Percentiles rank a stretch among this genome's conserved stretches.
phyloP scores from a whole-genome alignment of 2,329 filamentous ascomycete genomes.

The Elsinoe arachidis region DNA sequence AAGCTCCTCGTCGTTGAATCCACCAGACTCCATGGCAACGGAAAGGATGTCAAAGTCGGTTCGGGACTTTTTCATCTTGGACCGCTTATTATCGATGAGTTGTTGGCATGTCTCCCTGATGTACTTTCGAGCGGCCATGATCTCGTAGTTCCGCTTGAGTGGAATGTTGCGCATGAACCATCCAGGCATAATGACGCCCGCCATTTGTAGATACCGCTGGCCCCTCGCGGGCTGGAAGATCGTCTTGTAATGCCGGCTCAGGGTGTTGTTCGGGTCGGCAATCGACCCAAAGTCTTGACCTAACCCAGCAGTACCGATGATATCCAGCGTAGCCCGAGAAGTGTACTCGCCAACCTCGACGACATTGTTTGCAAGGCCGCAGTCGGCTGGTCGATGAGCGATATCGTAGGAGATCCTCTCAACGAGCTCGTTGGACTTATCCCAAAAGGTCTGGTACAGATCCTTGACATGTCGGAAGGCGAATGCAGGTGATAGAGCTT shows the following conservation, averaged over 20 bases:
- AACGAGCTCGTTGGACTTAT: conserved; percentile 37
- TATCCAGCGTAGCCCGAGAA: conserved; percentile 47
- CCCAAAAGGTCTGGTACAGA: conserved; percentile 42
- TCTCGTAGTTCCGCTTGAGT: conserved; percentile 58
- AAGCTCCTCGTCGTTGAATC: conserved; percentile 70
- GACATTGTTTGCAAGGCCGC: conserved; percentile 27
- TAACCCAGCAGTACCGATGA: conserved; percentile 50
- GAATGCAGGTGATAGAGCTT: conserved; percentile 42
- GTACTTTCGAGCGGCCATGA: conserved; percentile 46
- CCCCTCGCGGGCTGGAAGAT: conserved; percentile 43
- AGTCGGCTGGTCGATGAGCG: conserved; percentile 16
- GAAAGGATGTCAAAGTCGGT: conserved; percentile 66
- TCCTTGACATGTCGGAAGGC: conserved; percentile 44
- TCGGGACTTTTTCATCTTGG: conserved; percentile 40
- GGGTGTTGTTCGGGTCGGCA: conserved; percentile 41
- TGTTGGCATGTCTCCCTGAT: conserved; percentile 60
- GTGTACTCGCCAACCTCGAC: conserved; percentile 40
- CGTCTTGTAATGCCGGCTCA: conserved; percentile 44
- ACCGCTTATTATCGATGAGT: conserved; percentile 63
- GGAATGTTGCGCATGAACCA: conserved; percentile 58
- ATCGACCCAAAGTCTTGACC: conserved; percentile 49
- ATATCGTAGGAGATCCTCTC: conserved; percentile 28
- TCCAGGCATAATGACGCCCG: conserved; percentile 50
- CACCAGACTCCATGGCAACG: conserved; percentile 66
- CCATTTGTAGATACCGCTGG: conserved; percentile 48